Evolutionary conservation across 179 eudicot genomes (phyloP).

Genomic region (Corrigiola litoralis): DNA sequence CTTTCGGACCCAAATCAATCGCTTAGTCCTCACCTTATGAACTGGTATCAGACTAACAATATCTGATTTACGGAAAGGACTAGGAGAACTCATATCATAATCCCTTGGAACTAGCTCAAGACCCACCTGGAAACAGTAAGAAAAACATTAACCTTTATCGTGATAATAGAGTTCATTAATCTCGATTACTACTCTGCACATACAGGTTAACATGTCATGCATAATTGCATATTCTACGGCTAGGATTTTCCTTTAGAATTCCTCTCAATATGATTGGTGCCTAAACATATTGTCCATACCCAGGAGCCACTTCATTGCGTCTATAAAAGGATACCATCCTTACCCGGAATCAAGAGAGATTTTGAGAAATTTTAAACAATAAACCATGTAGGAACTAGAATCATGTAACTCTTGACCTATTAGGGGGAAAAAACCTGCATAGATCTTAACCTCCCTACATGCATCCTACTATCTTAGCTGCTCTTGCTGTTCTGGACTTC

Average conservation of each 20-base stretch:
- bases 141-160: neutral
- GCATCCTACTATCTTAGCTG: neutral
- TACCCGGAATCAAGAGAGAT: neutral
- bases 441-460: neutral
- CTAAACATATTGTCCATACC: neutral
- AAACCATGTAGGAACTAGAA: neutral
- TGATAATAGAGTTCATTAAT: neutral
- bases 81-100: conserved; percentile 84
- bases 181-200: neutral
- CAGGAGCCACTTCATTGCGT: neutral
- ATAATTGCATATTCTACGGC: neutral
- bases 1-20: neutral
- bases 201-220: neutral
- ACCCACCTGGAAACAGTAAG: conserved; percentile 62
- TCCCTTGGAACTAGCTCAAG: conserved; percentile 95
- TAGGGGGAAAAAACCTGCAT: neutral
- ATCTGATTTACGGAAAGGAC: conserved; percentile 74
- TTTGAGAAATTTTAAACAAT: no score
- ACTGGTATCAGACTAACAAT: conserved; percentile 88
- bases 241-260: no score
- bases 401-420: neutral
- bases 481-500: neutral
- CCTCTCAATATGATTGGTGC: neutral
- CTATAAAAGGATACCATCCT: neutral
- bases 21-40: conserved; percentile 68